Evolutionary conservation across 345 rosid genomes (phyloP), one percentile per base, ranked within the genome.

Genomic region (Pelargonium nanum): DNA sequence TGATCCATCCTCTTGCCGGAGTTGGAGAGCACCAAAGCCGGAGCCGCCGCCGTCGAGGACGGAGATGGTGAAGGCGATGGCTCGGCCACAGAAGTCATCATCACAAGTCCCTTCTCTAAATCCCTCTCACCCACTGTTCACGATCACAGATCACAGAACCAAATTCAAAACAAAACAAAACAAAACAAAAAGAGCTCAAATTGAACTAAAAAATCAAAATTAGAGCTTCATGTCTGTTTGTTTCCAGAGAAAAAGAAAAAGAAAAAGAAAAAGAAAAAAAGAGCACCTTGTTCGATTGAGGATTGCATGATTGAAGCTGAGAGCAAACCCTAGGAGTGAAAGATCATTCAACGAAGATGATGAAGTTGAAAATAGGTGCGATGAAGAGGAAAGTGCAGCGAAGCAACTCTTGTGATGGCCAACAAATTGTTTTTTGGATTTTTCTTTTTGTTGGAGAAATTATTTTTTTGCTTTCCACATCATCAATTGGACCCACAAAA

Each of bases 1-100:
- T 89, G 97, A 63, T 93, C 99, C n/a, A 93, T 92, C 32, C 78
- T 73, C 68, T 87, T 90, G 60, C 96, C 96, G 0, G 97, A 89
- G 55, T 82, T 85, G 44, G 88, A 82, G 30, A 89, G 68, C 53
- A 84, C 88, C 62, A 88, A 74, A 66, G 96, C 98, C 1, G 98
- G 96, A 10, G 97, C 86, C 6, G 83, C 69, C 9, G 93, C 75
- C 4, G 86, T 75, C 40, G 97, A 77, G 26, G 97, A 82, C 0
- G 97, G 94, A 24, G 97, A 90, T n/a, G 87, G 87, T 9, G 88
- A 63, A 19, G 78, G 87, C 9, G 91, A 87, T 30, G 80, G 71
- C 64, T 85, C 90, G 3, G 56, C 65, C 55, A 70, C 45, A 45
- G 74, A 57, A 65, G 73, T 80, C 0, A 74, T 62, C 12, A 55